Base-by-base conservation (phyloP, 345 rosid species). In the Garcia nutans region DNA sequence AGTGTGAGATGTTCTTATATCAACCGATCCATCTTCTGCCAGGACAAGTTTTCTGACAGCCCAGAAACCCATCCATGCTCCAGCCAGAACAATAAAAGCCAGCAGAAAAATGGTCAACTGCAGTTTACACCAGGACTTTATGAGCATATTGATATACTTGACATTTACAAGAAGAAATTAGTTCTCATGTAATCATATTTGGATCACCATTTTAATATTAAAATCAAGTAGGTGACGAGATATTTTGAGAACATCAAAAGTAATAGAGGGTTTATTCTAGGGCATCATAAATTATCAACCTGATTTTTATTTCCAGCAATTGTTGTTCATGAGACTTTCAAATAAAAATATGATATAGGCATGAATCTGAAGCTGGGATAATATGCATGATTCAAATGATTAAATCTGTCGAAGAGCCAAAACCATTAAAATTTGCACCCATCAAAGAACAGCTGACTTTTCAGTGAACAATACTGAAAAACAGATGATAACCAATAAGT, bases 51-150 rank as follows among this genome's bases (percentile, higher is more conserved):
- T 93, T 73, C 85, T 89, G 69, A 91, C 97, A 70, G 89, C 93
- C 97, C 97, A 91, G 82, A 93, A 95, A 77, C 97, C 99, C 85
- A 95, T 80, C 92, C 94, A 93, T 56, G 99, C 99, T 85, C 99
- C 99, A 78, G 88, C 86, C 59, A 95, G 76, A 71, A 87, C 84
- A 56, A 95, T 69, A 86, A 91, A 93, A 72, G 84, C 88, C 82
- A 91, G 83, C 50, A 89, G 84, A 82, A 95, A 91, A n/a, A 84
- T 74, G 16, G 92, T 91, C 76, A 91, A 75, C 99, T 95, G 85
- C 81, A 76, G 69, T 77, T 52, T 28, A 72, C 15, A 72, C 33
- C n/a, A 65, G 49, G 68, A 56, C 22, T 77, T 54, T 23, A 10
- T 37, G 13, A 73, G 56, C 23, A 10, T 11, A n/a, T n/a, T n/a